phyloP scores from a whole-genome alignment of 2,329 filamentous ascomycete genomes.

The Mycosphaerella sp. region DNA sequence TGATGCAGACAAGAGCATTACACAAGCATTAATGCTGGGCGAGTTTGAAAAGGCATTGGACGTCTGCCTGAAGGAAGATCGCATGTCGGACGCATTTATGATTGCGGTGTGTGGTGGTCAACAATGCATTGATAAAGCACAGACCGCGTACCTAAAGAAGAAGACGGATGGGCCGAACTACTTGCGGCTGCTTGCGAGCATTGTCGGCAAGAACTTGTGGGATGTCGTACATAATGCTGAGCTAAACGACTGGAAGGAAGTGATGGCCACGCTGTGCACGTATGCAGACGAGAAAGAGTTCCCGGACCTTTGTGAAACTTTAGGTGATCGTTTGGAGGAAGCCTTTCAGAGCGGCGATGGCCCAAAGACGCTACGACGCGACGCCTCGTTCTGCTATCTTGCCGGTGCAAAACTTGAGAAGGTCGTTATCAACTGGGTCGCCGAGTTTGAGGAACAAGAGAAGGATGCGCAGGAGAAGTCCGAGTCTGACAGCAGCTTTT shows the following conservation, averaged over 20 bases:
- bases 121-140: slow-evolving; percentile 87
- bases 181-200: slow-evolving; percentile 78
- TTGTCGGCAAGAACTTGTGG: slow-evolving; percentile 96
- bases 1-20: slow-evolving; percentile 77
- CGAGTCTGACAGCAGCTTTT: slow-evolving; percentile 71
- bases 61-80: slow-evolving; percentile 78
- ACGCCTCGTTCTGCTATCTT: slow-evolving; percentile 94
- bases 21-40: slow-evolving; percentile 78
- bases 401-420: slow-evolving; percentile 96
- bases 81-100: slow-evolving; percentile 93
- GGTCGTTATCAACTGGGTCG: slow-evolving; percentile 89
- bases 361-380: slow-evolving; percentile 56
- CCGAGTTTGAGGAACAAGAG: slow-evolving; percentile 80
- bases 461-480: slow-evolving; percentile 58
- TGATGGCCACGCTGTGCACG: slow-evolving; percentile 92
- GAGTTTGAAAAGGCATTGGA: slow-evolving; percentile 86
- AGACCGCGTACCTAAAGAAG: slow-evolving; percentile 80
- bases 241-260: slow-evolving; percentile 89
- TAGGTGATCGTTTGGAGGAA: slow-evolving; percentile 85
- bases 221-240: slow-evolving; percentile 97
- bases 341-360: slow-evolving; percentile 48
- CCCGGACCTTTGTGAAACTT: slow-evolving; percentile 85
- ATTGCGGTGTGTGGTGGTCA: slow-evolving; percentile 96
- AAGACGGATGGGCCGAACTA: slow-evolving; percentile 83
- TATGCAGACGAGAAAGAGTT: slow-evolving; percentile 90